These are phyloP conservation scores for Capsicum pubescens DNA, from an alignment of 257 asterid species.

Conservation along the genomic window DNA sequence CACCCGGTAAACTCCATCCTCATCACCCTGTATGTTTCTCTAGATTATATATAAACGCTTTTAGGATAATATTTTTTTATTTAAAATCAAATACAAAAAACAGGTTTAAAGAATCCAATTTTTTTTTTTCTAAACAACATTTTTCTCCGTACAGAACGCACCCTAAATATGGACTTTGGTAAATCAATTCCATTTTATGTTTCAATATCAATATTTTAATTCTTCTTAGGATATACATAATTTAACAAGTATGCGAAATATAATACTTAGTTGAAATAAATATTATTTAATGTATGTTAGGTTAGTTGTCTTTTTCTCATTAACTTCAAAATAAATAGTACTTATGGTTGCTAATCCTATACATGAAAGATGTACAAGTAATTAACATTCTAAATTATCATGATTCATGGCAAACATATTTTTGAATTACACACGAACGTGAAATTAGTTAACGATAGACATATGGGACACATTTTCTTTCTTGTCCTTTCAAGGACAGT, in stretches of 20 bases:
- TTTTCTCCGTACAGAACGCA: neutral
- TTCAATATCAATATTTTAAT: constrained; percentile 5
- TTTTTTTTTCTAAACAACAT: no score
- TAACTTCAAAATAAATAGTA: neutral
- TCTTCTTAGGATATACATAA: neutral
- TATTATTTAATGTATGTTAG: neutral
- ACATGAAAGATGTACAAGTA: neutral
- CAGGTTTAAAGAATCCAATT: no score
- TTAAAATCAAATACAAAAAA: neutral
- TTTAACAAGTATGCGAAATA: neutral
- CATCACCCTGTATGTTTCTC: no score
- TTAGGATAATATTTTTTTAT: neutral
- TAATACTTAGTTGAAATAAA: neutral
- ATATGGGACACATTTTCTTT: neutral
- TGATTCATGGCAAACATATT: neutral
- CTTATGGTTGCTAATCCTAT: neutral
- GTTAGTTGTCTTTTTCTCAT: neutral
- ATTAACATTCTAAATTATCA: constrained; percentile 7
- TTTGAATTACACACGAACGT: neutral
- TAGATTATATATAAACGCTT: neutral
- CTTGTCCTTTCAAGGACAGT: neutral
- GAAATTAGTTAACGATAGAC: neutral
- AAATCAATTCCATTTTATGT: neutral
- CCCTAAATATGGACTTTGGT: constrained; percentile 7
- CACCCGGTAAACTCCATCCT: no score